A percentile compares a stretch with the other conserved stretches of the same genome.
Evolutionary conservation across 495 filamentous ascomycete species (phyloP).

Genomic region (Pseudoneurospora amorphoporcata): DNA sequence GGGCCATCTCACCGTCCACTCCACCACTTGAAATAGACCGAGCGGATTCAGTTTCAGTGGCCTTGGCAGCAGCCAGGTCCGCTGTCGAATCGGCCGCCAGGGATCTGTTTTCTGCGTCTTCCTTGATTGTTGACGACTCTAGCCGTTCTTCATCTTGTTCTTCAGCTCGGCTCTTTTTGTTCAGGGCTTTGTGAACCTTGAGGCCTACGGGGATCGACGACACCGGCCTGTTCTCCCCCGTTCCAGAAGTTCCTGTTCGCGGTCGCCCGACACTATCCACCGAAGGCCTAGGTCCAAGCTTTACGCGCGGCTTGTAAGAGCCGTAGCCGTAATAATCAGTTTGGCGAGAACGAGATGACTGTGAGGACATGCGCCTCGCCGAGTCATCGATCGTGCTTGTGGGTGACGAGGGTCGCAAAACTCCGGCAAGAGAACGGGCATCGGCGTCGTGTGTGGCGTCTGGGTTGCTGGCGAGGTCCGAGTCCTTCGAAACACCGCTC

Average conservation of each 20-base stretch:
- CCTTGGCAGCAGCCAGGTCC: conserved; percentile 13
- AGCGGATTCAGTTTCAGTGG: conserved; percentile 20
- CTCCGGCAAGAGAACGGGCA: conserved; percentile 31
- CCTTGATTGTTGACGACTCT: conserved; percentile 15
- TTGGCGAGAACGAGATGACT: conserved; percentile 42
- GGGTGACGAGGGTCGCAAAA: conserved; percentile 26
- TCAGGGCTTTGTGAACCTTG: conserved; percentile 33
- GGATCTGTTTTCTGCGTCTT: conserved; percentile 13
- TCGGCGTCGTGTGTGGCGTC: conserved; percentile 33
- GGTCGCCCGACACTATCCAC: conserved; percentile 57
- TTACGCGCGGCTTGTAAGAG: conserved; percentile 61
- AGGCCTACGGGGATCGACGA: conserved; percentile 53
- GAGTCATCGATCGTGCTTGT: conserved; percentile 26
- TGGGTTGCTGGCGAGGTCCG: conserved; percentile 25
- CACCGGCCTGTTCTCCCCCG: conserved; percentile 54
- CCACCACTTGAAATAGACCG: conserved; percentile 26
- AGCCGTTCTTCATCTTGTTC: conserved; percentile 20
- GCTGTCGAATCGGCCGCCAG: conserved; percentile 5
- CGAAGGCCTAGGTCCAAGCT: conserved; percentile 73
- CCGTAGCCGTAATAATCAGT: conserved; percentile 52
- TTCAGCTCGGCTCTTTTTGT: conserved; percentile 29
- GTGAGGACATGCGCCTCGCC: conserved; percentile 45
- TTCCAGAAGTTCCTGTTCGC: conserved; percentile 39
- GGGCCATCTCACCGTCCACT: conserved; percentile 41
- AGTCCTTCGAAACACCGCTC: conserved; percentile 20